Evolutionary conservation across 1,284 basidiomycete species (phyloP).

Genomic region (Mycena sp.): DNA sequence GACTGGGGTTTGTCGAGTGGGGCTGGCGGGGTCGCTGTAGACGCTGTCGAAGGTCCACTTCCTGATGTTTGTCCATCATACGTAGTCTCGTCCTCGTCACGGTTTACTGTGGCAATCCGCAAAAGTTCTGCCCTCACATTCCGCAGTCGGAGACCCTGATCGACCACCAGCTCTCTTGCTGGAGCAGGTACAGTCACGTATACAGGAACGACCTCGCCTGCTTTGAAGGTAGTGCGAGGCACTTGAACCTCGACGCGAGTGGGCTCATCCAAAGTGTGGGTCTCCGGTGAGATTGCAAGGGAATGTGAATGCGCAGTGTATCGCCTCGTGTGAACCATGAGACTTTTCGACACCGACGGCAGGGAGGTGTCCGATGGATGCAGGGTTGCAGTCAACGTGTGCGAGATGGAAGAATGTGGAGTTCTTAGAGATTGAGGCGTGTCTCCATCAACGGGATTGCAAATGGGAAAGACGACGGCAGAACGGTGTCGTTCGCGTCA

Average conservation of each 20-base stretch:
- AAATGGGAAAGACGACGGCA: constrained; percentile 76
- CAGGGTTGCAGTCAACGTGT: constrained; percentile 72
- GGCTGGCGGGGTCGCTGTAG: constrained; percentile 27
- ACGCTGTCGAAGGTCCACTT: constrained; percentile 42
- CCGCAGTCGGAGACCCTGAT: constrained; percentile 72
- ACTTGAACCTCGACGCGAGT: constrained; percentile 74
- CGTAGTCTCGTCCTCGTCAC: constrained; percentile 45
- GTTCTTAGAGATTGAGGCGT: constrained; percentile 82
- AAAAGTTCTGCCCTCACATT: constrained; percentile 81
- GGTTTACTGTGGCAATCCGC: constrained; percentile 63
- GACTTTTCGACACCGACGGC: constrained; percentile 59
- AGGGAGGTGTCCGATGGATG: constrained; percentile 55
- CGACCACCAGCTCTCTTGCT: constrained; percentile 65
- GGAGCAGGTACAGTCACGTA: constrained; percentile 83
- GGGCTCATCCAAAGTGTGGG: constrained; percentile 64
- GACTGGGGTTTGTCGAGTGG: constrained; percentile 42
- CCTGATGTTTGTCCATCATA: constrained; percentile 37
- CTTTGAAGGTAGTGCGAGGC: constrained; percentile 72
- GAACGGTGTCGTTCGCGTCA: constrained; percentile 30
- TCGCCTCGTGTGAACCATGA: constrained; percentile 75
- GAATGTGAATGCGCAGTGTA: constrained; percentile 72
- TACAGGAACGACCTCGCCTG: constrained; percentile 75
- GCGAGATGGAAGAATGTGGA: constrained; percentile 70
- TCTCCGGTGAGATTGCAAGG: constrained; percentile 66
- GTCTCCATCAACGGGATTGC: constrained; percentile 77